Evolutionary conservation across 192 early-diverging fungal genomes (phyloP).

Genomic region (Backusella psychrophila): DNA sequence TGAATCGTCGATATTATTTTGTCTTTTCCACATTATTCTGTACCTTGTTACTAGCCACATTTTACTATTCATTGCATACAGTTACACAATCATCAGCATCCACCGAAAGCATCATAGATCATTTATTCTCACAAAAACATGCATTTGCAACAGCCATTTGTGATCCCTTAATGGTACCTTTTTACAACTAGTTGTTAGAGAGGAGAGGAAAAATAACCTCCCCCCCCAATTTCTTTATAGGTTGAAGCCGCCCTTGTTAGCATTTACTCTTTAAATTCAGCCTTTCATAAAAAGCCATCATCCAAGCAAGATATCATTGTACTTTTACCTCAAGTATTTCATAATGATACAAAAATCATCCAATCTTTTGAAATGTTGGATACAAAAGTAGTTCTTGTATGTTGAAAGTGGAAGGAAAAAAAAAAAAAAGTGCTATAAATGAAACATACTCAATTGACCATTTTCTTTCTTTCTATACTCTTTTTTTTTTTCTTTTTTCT

Average conservation of each 20-base stretch:
- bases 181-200: no score
- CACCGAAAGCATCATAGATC: not conserved
- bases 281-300: not conserved
- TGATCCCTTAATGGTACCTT: not conserved
- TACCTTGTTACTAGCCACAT: not conserved
- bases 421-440: not conserved
- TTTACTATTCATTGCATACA: not conserved
- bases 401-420: not conserved
- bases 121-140: not conserved
- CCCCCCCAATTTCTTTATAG: not conserved
- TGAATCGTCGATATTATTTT: not conserved
- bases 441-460: not conserved
- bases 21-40: not conserved
- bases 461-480: not conserved
- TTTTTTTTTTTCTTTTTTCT: no score
- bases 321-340: not conserved
- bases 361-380: not conserved
- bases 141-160: not conserved
- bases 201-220: not conserved
- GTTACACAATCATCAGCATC: not conserved
- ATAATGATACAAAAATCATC: not conserved
- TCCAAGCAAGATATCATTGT: not conserved
- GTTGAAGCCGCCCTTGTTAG: not conserved
- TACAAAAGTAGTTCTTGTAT: not conserved
- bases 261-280: not conserved